Conservation (phyloP, 306 rosid species). For the apple (Malus domestica) region ASM211411v1 NC_041798.1:34531501-34532000, state of each 20-base stretch:
- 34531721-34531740: constrained; percentile 65
- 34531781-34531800: constrained; percentile 73
- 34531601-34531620: constrained; percentile 77
- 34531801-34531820: constrained; percentile 66
- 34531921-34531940: constrained; percentile 69
- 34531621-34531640: constrained; percentile 79
- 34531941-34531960: constrained; percentile 69
- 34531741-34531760: constrained; percentile 76
- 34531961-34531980: constrained; percentile 82
- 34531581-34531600: constrained; percentile 81
- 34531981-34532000: constrained; percentile 86
- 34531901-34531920: constrained; percentile 69
- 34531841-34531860: constrained; percentile 87
- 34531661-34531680: constrained; percentile 66
- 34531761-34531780: constrained; percentile 77
- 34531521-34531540: constrained; percentile 74
- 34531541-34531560: constrained; percentile 65
- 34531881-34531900: constrained; percentile 60
- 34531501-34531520: constrained; percentile 69
- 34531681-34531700: constrained; percentile 78
- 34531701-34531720: constrained; percentile 82
- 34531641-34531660: constrained; percentile 72
- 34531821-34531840: constrained; percentile 78
- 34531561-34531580: constrained; percentile 72
- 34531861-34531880: constrained; percentile 87